Evolutionary conservation across 345 rosid species (phyloP), one percentile per base, ranked within the genome.

Genomic region (Erucastrum elatum): DNA sequence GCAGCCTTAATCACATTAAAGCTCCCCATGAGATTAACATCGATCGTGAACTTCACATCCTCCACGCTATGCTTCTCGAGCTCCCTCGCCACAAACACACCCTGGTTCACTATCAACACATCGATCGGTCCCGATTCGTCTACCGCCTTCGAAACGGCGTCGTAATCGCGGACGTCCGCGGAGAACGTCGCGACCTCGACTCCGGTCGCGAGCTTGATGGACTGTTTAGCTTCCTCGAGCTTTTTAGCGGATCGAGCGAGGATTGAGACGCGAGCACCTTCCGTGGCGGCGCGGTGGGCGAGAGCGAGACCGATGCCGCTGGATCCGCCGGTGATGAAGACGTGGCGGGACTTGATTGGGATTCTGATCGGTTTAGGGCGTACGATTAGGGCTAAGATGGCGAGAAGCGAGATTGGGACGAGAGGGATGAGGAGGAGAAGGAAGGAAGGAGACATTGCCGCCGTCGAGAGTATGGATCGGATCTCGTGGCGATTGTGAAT

Each of bases 281-380:
- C 88, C 1, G 71, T 34, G 1, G 94, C 96, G 15, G 90, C 91
- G n/a, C 58, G 87, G n/a, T 85, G 89, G 10, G 97, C 98, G 5
- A 91, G 74, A 12, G 97, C 93, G 4, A 90, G 84, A 10, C 98
- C 96, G 51, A 94, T 94, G 53, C 96, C 98, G 71, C 91, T 91
- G 51, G 98, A 94, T 71, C 97, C 96, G 39, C 98, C 96, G 53
- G 97, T 94, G 83, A 91, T 82, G 89, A 91, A 89, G 13, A 91
- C 93, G 78, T 90, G 97, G 66, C 97, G 92, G 66, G 82, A 77
- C 75, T 88, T 90, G 68, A 92, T 85, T 1, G 92, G 88, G 87
- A 94, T 82, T 44, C 5, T 82, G 77, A 83, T 83, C 6, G 90
- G 89, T 2, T 86, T 82, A 26, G 96, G 97, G 2, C 89, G 85